A percentile compares a stretch with the other conserved stretches of the same genome.
phyloP scores from a whole-genome alignment of 306 rosid genomes.

The Medicago ruthenica region DNA sequence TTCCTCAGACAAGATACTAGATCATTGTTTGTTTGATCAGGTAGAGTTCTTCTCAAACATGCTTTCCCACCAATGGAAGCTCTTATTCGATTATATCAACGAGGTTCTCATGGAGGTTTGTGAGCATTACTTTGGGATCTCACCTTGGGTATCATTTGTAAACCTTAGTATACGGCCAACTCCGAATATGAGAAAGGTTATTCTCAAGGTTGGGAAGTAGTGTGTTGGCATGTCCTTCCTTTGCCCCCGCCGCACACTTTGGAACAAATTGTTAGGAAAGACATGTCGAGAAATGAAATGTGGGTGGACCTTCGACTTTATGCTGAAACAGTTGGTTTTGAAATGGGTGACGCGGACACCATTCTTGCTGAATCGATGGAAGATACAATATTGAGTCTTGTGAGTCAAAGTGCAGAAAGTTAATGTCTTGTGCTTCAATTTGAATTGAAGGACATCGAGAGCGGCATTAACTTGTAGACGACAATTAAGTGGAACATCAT shows the following conservation, averaged over 20 bases:
- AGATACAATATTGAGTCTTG: slow-evolving; percentile 60
- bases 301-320: slow-evolving; percentile 77
- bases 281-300: slow-evolving; percentile 66
- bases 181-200: slow-evolving; percentile 52
- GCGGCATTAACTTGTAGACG: slow-evolving; percentile 47
- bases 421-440: slow-evolving; percentile 36
- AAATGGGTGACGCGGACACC: slow-evolving; percentile 70
- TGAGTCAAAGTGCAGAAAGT: slow-evolving; percentile 49
- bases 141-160: slow-evolving; percentile 65
- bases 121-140: slow-evolving; percentile 41
- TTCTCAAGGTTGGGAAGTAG: slow-evolving; percentile 65
- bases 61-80: neutral
- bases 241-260: slow-evolving; percentile 71
- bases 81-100: neutral
- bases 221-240: slow-evolving; percentile 78
- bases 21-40: slow-evolving; percentile 63
- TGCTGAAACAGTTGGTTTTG: slow-evolving; percentile 62
- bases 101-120: too few species aligned
- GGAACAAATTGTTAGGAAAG: slow-evolving; percentile 86
- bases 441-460: slow-evolving; percentile 42
- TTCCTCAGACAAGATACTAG: slow-evolving; percentile 72
- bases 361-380: slow-evolving; percentile 79
- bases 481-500: slow-evolving; percentile 5
- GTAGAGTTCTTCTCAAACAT: slow-evolving; percentile 29
- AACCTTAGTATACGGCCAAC: slow-evolving; percentile 56